Evolutionary conservation across 108 stramenopile species (phyloP).

Genomic region (Cyclotella sp.): DNA sequence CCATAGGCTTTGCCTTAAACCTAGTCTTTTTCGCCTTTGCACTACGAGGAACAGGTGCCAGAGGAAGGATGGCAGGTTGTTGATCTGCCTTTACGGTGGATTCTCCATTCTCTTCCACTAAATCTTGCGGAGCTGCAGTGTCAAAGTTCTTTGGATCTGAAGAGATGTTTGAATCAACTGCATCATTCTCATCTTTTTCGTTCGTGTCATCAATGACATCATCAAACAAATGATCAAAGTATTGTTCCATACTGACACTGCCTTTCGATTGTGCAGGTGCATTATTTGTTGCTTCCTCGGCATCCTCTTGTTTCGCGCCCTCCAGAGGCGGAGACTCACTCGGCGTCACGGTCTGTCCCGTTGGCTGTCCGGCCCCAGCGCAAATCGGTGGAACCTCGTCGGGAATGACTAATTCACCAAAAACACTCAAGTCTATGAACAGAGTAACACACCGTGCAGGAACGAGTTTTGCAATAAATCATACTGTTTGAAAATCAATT

Average conservation of each 20-base stretch:
- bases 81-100: neutral
- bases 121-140: neutral
- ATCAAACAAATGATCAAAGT: constrained; percentile 12
- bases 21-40: neutral
- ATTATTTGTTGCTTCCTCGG: neutral
- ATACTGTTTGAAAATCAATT: too few species aligned
- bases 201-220: too few species aligned
- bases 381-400: neutral
- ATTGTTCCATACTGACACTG: neutral
- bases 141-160: neutral
- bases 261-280: neutral
- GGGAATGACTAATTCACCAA: neutral
- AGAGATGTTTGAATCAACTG: neutral
- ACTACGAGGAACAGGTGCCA: neutral
- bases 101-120: too few species aligned
- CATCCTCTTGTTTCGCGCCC: neutral
- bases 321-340: neutral
- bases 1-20: constrained; percentile 8
- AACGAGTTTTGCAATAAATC: too few species aligned
- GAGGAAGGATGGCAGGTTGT: neutral
- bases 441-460: too few species aligned
- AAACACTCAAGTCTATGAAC: too few species aligned
- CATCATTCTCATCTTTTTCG: neutral
- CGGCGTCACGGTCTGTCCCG: neutral
- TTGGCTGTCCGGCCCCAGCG: neutral